These are phyloP conservation scores for Pestalotiopsis sp. DNA, from an alignment of 2,329 filamentous ascomycete species.

Conservation along the genomic window DNA sequence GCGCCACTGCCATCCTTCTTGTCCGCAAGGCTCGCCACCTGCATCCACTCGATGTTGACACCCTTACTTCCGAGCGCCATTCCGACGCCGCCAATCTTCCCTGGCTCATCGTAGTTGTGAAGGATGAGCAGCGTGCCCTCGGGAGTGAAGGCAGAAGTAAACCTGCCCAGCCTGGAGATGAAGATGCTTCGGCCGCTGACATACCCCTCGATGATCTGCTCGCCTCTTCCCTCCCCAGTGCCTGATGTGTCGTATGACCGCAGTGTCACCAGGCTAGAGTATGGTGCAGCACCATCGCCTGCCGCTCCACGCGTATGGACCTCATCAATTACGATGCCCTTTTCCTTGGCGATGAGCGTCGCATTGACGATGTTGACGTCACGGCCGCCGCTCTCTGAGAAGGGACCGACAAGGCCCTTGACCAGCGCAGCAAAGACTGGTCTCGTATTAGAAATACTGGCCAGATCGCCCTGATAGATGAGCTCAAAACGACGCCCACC, in stretches of 20 bases:
- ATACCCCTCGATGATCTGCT: constrained; percentile 65
- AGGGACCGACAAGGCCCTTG: constrained; percentile 72
- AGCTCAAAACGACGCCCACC: constrained; percentile 75
- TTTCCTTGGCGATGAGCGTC: constrained; percentile 72
- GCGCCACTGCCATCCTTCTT: background rate
- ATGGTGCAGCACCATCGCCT: constrained; percentile 52
- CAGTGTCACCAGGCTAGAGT: constrained; percentile 73
- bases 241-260: constrained; percentile 49
- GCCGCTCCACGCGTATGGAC: constrained; percentile 65
- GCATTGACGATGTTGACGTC: constrained; percentile 87
- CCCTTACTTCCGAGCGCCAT: constrained; percentile 68
- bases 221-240: background rate
- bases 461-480: constrained; percentile 76
- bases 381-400: constrained; percentile 66
- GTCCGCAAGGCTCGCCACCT: constrained; percentile 58
- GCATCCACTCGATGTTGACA: constrained; percentile 83
- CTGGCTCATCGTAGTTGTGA: constrained; percentile 79
- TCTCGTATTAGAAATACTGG: constrained; percentile 72
- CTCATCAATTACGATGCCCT: constrained; percentile 78
- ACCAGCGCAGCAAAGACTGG: constrained; percentile 79
- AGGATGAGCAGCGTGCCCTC: constrained; percentile 77
- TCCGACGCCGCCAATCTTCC: constrained; percentile 82
- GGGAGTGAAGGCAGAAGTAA: constrained; percentile 73
- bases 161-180: constrained; percentile 74
- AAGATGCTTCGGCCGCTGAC: constrained; percentile 65